A percentile compares a stretch with the other conserved stretches of the same genome.
Conservation (phyloP, 257 asterid species). For the Salvia hispanica region DNA sequence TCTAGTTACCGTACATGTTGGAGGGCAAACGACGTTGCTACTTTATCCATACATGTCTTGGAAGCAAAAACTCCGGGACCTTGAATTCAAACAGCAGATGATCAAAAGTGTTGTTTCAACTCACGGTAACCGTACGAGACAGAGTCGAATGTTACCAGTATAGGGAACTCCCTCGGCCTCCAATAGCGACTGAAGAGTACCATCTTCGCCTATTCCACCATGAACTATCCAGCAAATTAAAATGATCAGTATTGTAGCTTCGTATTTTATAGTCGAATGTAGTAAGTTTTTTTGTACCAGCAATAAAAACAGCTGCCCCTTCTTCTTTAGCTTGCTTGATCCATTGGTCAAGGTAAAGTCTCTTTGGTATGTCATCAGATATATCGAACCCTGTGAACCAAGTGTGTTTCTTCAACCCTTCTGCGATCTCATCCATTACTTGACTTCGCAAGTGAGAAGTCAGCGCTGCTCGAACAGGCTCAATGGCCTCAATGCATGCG, state of each 20-base stretch:
- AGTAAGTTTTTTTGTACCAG: conserved; percentile 53
- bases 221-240: conserved; percentile 58
- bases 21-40: conserved; percentile 82
- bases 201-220: conserved; percentile 95
- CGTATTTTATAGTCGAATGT: background rate
- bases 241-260: conserved; percentile 8
- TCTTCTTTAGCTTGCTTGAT: conserved; percentile 72
- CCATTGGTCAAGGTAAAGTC: conserved; percentile 69
- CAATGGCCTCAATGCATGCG: conserved; percentile 84
- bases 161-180: conserved; percentile 74
- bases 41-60: conserved; percentile 84
- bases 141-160: conserved; percentile 47
- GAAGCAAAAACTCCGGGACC: conserved; percentile 84
- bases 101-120: conserved; percentile 26
- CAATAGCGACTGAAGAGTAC: conserved; percentile 78
- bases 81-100: conserved; percentile 37
- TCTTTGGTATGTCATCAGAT: conserved; percentile 68
- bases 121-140: too few species aligned
- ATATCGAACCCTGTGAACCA: conserved; percentile 88
- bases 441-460: conserved; percentile 69
- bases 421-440: conserved; percentile 70
- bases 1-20: conserved; percentile 59
- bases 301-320: conserved; percentile 79
- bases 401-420: conserved; percentile 63
- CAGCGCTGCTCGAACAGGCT: conserved; percentile 70